These are phyloP conservation scores for Herpetomonas samuelpessoai DNA, from an alignment of 208 protist genomes.

Conservation along the genomic window DNA sequence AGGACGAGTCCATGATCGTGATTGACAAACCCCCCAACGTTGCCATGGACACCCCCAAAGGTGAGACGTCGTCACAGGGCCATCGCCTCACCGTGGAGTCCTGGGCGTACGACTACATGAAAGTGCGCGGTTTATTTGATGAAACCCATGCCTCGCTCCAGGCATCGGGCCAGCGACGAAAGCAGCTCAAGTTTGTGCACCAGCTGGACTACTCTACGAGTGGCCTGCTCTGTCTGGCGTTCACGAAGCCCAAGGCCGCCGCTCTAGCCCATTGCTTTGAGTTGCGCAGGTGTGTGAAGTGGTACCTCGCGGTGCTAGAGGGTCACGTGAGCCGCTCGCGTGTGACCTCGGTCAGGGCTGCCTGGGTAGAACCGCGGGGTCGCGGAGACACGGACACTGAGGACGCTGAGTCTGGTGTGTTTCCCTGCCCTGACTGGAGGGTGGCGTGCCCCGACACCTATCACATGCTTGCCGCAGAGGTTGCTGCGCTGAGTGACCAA, in stretches of 20 bases:
- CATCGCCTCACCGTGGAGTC: not conserved
- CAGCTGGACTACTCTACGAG: slow-evolving; percentile 91
- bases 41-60: slow-evolving; percentile 59
- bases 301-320: slow-evolving; percentile 75
- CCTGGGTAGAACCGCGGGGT: no score
- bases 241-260: slow-evolving; percentile 75
- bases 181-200: slow-evolving; percentile 88
- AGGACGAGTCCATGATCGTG: slow-evolving; percentile 73
- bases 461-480: no score
- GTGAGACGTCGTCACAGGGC: not conserved
- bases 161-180: slow-evolving; percentile 24
- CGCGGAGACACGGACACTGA: no score
- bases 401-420: no score
- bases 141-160: slow-evolving; percentile 21
- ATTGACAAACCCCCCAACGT: slow-evolving; percentile 87
- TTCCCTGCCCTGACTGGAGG: no score
- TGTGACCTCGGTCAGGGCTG: not conserved
- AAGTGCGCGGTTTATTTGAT: slow-evolving; percentile 24
- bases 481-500: no score
- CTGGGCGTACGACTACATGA: slow-evolving; percentile 36
- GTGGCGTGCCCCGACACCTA: no score
- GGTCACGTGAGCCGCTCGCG: slow-evolving; percentile 43
- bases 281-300: slow-evolving; percentile 73
- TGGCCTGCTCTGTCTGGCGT: slow-evolving; percentile 87
- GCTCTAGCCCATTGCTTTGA: slow-evolving; percentile 84